phyloP scores from a whole-genome alignment of 2,329 filamentous ascomycete species.

The Rhynchosporium agropyri region DNA sequence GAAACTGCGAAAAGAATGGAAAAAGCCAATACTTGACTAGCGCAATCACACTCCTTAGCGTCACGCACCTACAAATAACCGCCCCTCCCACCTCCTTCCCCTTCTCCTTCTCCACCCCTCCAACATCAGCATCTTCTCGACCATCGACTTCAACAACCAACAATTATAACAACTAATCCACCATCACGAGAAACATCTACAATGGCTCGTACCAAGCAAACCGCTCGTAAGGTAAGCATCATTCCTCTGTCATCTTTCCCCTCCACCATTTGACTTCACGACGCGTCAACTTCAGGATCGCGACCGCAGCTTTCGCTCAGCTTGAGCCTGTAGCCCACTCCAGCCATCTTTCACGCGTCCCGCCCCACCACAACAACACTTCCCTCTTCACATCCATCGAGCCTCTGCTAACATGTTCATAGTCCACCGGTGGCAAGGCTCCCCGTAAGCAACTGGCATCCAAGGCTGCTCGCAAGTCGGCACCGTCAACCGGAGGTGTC shows the following conservation, averaged over 20 bases:
- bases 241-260: constrained; percentile 22
- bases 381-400: constrained; percentile 14
- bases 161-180: constrained; percentile 27
- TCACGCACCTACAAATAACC: constrained; percentile 40
- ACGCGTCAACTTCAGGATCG: constrained; percentile 37
- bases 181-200: constrained; percentile 32
- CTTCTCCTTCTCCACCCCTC: constrained; percentile 39
- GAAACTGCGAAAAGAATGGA: no score
- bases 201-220: constrained; percentile 49
- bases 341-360: constrained; percentile 27
- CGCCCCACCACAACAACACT: constrained; percentile 19
- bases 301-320: constrained; percentile 29
- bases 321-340: constrained; percentile 21
- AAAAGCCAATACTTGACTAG: constrained; percentile 23
- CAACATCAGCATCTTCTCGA: constrained; percentile 36
- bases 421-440: constrained; percentile 79
- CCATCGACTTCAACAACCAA: constrained; percentile 29
- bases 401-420: constrained; percentile 34
- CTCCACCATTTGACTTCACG: background rate
- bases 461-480: constrained; percentile 96
- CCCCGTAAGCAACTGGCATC: constrained; percentile 96
- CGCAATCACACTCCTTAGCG: constrained; percentile 37
- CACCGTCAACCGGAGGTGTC: constrained; percentile 94
- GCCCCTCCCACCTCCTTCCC: constrained; percentile 38
- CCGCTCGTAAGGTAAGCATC: constrained; percentile 58